phyloP scores from a whole-genome alignment of 2,329 filamentous ascomycete genomes.

The Fusarium gaditjirri region DNA sequence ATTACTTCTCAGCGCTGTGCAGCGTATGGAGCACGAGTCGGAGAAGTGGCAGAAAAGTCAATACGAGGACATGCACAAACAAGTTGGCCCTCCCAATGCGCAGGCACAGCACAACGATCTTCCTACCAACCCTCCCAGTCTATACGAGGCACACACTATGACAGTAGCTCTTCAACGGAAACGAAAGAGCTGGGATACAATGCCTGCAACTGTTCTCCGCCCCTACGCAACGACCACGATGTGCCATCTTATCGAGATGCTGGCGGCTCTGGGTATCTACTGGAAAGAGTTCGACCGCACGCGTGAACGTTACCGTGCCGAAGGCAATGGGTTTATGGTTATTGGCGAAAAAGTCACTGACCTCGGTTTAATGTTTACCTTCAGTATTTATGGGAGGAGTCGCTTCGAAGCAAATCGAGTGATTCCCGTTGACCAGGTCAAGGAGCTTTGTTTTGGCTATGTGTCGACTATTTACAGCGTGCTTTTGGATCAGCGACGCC shows the following conservation, averaged over 20 bases:
- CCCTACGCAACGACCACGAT: conserved; percentile 67
- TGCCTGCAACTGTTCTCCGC: conserved; percentile 58
- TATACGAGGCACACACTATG: conserved; percentile 52
- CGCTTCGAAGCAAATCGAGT: conserved; percentile 61
- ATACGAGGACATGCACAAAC: conserved; percentile 42
- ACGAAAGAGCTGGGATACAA: conserved; percentile 62
- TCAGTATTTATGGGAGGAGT: conserved; percentile 61
- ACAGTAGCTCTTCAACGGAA: conserved; percentile 60
- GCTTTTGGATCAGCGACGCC: conserved; percentile 52
- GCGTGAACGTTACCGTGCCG: conserved; percentile 62
- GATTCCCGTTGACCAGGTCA: conserved; percentile 63
- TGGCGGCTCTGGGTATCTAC: conserved; percentile 64
- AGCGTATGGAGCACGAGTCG: conserved; percentile 61
- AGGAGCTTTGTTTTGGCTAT: conserved; percentile 65
- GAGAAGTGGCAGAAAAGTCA: conserved; percentile 57
- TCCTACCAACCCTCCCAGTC: conserved; percentile 39
- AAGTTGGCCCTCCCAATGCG: conserved; percentile 34
- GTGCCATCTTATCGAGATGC: conserved; percentile 65
- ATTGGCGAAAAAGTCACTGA: conserved; percentile 59
- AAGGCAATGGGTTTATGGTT: conserved; percentile 65
- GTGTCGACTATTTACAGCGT: conserved; percentile 64
- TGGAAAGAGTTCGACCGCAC: conserved; percentile 68
- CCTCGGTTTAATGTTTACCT: conserved; percentile 65
- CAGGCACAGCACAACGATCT: conserved; percentile 30
- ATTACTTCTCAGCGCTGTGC: conserved; percentile 60